Evolutionary conservation across 805 yeast genomes (phyloP).

Genomic region (Zygosaccharomyces rouxii): DNA sequence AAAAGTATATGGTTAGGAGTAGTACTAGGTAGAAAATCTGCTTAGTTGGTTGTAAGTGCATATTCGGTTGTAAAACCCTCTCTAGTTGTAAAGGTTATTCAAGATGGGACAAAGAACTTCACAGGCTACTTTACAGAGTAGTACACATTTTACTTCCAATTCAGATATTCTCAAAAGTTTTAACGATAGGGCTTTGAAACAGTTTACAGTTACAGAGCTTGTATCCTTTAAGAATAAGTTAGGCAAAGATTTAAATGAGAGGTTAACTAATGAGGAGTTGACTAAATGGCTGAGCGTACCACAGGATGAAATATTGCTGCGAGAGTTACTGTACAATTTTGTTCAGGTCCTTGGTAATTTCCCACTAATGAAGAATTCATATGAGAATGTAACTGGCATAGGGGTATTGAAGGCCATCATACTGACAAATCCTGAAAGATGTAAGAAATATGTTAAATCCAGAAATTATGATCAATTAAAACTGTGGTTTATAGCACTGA

Average conservation of each 20-base stretch:
- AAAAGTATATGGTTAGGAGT: background rate
- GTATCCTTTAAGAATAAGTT: constrained; percentile 24
- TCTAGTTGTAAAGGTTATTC: background rate
- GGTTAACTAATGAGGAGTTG: constrained; percentile 30
- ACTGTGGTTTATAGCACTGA: constrained; percentile 47
- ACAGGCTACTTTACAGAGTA: background rate
- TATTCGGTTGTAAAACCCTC: background rate
- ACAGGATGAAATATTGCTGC: constrained; percentile 27
- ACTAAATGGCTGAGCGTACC: constrained; percentile 38
- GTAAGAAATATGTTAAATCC: constrained; percentile 34
- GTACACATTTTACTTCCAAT: constrained; percentile 5
- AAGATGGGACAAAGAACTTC: constrained; percentile 29
- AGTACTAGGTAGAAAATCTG: background rate
- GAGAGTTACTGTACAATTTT: constrained; percentile 39
- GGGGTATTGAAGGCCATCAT: constrained; percentile 43
- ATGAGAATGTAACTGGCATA: constrained; percentile 35
- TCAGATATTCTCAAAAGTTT: constrained; percentile 16
- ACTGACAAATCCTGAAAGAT: constrained; percentile 43
- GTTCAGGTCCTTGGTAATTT: constrained; percentile 43
- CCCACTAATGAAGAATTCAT: constrained; percentile 43
- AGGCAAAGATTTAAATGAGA: constrained; percentile 23
- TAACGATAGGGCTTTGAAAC: constrained; percentile 16
- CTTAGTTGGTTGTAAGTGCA: background rate
- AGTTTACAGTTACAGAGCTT: constrained; percentile 24
- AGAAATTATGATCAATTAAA: constrained; percentile 40